Conservation (phyloP, 495 filamentous ascomycete species). For the Polyplosphaeria fusca region DNA sequence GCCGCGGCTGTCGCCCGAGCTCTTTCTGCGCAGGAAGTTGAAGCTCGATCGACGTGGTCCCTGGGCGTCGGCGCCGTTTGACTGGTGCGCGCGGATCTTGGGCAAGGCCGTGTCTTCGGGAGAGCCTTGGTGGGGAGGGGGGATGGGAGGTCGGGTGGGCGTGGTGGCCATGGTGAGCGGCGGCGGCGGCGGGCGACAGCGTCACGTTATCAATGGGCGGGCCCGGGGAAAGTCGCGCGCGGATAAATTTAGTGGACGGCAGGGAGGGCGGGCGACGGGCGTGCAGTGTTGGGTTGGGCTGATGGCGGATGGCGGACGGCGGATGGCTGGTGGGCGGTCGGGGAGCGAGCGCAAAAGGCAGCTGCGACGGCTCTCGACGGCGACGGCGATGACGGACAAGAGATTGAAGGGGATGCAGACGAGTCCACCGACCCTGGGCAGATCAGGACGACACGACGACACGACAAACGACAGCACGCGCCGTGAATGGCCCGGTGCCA, state of each 20-base stretch:
- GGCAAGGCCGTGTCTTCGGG: slow-evolving; percentile 31
- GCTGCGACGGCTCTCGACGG: too few species aligned
- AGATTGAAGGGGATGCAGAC: slow-evolving; percentile 28
- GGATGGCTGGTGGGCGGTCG: not conserved
- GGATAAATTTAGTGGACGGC: slow-evolving; percentile 20
- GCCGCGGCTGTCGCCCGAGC: slow-evolving; percentile 28
- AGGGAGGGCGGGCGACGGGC: not conserved
- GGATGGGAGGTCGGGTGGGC: slow-evolving; percentile 15
- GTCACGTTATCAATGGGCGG: slow-evolving; percentile 23
- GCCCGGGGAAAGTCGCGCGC: slow-evolving; percentile 9
- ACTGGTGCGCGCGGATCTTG: slow-evolving; percentile 7
- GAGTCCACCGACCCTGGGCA: slow-evolving; percentile 4
- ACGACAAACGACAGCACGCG: not conserved
- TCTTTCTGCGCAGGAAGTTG: slow-evolving; percentile 37
- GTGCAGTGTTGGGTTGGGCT: not conserved
- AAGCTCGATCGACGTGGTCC: slow-evolving; percentile 34
- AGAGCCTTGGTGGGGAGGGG: slow-evolving; percentile 17
- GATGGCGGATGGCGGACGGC: not conserved
- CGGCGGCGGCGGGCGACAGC: slow-evolving; percentile 6
- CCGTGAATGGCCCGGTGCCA: slow-evolving; percentile 5
- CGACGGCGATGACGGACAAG: not conserved
- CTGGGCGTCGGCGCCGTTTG: slow-evolving; percentile 22
- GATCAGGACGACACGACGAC: not conserved
- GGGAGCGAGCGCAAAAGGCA: too few species aligned
- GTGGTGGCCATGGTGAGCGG: slow-evolving; percentile 20